phyloP scores from a whole-genome alignment of 2,329 filamentous ascomycete genomes.

The Thielaviopsis populi region DNA sequence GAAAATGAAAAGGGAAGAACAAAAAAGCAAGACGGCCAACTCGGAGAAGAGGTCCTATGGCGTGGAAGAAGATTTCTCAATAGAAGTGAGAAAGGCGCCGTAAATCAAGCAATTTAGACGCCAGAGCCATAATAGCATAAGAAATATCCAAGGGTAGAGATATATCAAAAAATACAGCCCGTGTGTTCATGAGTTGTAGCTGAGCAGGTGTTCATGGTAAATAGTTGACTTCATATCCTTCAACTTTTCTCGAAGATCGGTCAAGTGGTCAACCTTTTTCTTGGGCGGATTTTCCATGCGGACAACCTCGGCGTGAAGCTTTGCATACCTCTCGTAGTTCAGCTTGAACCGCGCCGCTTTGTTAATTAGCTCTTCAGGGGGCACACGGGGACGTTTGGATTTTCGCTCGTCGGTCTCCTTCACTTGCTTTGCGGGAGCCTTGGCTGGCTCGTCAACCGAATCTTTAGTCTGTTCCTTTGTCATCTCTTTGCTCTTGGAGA shows the following conservation, averaged over 20 bases:
- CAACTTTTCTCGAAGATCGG: constrained; percentile 40
- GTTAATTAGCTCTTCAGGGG: constrained; percentile 30
- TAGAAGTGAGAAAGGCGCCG: neutral
- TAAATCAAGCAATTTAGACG: too few relatives aligned
- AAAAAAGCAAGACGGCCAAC: neutral
- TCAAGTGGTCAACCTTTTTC: constrained; percentile 35
- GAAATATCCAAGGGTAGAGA: neutral
- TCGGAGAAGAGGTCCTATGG: too few relatives aligned
- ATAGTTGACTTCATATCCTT: constrained; percentile 45
- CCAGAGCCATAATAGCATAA: neutral
- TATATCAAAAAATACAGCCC: too few relatives aligned
- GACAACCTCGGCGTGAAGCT: constrained; percentile 40
- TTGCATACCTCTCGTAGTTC: constrained; percentile 41
- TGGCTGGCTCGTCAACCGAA: constrained; percentile 18
- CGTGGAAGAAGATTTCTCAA: too few relatives aligned
- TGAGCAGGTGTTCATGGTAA: constrained; percentile 30
- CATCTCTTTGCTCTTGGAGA: constrained; percentile 13
- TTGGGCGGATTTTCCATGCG: constrained; percentile 35
- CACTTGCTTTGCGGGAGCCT: constrained; percentile 13
- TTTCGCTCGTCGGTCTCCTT: constrained; percentile 18
- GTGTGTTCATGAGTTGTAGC: constrained; percentile 7
- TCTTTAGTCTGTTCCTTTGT: constrained; percentile 14
- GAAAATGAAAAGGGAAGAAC: neutral
- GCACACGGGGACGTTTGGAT: constrained; percentile 23
- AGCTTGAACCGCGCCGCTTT: constrained; percentile 41